Conservation (phyloP, 176 grass and related monocot genomes). For the Ampelocalamus luodianensis region DNA sequence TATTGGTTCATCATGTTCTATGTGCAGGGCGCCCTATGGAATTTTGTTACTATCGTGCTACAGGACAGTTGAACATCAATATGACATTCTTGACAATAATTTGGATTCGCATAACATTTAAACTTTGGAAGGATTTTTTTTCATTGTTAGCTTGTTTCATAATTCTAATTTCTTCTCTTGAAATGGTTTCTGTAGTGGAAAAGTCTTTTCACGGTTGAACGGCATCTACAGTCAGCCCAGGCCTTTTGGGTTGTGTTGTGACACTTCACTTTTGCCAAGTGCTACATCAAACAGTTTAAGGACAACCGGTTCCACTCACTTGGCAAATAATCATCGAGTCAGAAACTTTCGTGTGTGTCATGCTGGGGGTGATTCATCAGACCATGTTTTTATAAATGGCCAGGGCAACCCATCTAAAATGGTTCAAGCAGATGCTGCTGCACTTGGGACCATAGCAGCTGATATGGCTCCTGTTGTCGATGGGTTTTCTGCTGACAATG, state of each 20-base stretch:
- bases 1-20: neutral
- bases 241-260: conserved; percentile 21
- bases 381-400: conserved; percentile 42
- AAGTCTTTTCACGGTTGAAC: conserved; percentile 15
- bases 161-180: conserved; percentile 20
- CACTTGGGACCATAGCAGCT: conserved; percentile 64
- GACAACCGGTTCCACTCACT: conserved; percentile 13
- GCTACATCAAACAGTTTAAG: conserved; percentile 35
- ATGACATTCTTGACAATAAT: too few species aligned
- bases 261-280: conserved; percentile 21
- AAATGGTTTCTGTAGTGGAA: conserved; percentile 39
- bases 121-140: too few species aligned
- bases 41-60: neutral
- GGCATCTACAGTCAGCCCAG: conserved; percentile 40
- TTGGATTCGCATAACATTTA: too few species aligned
- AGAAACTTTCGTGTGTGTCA: conserved; percentile 44
- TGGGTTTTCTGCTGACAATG: conserved; percentile 58
- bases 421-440: conserved; percentile 54
- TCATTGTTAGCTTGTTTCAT: neutral
- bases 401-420: conserved; percentile 32
- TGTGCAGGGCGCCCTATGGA: neutral
- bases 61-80: neutral
- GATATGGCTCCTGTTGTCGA: conserved; percentile 65
- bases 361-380: conserved; percentile 22
- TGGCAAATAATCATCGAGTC: conserved; percentile 32